Evolutionary conservation across 495 filamentous ascomycete species (phyloP), one percentile per base, ranked within the genome.

Genomic region (Glutinoglossum americanum): DNA sequence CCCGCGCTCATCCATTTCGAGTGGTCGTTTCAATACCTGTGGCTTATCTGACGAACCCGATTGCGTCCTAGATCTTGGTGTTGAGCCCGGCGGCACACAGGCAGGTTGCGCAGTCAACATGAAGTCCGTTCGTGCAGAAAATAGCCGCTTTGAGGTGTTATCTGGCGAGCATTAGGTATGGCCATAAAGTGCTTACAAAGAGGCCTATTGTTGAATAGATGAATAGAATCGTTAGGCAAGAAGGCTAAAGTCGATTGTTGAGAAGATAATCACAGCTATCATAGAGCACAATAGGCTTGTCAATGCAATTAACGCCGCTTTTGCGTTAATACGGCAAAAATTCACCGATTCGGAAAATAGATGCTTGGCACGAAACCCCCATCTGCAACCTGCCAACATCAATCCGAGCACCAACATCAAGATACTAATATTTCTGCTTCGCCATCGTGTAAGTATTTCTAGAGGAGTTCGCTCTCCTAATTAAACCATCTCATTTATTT

Each of bases 1-100:
- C 51, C 61, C 64, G 51, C 63, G 27, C 23, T 55, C 54, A 48
- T 58, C 30, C 23, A 44, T 44, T 33, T 57, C 59, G 55, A 60
- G 59, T 28, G 51, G 5, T 15, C 25, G 59, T 47, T 19, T 37
- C n/a, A 23, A 0, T 4, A 32, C 19, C 33, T 48, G 30, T 2
- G 26, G 53, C 54, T 32, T 41, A 19, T 56, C 54, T 39, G 54
- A 39, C 17, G 54, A 41, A 13, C 28, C 25, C 17, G 54, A 56
- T 17, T 25, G 54, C 28, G 54, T 39, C 13, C 49, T 15, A 53
- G 49, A 30, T n/a, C 26, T 23, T 30, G 49, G 25, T 27, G 11
- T 30, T 53, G 28, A 32, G 17, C 25, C 11, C 17, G 15, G 25
- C 17, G 49, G 49, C 1, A 17, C 49, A 32, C 4, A 23, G 25